These are phyloP conservation scores for Exserohilum turcica DNA, from an alignment of 2,329 filamentous ascomycete genomes.

Conservation along the genomic window DNA sequence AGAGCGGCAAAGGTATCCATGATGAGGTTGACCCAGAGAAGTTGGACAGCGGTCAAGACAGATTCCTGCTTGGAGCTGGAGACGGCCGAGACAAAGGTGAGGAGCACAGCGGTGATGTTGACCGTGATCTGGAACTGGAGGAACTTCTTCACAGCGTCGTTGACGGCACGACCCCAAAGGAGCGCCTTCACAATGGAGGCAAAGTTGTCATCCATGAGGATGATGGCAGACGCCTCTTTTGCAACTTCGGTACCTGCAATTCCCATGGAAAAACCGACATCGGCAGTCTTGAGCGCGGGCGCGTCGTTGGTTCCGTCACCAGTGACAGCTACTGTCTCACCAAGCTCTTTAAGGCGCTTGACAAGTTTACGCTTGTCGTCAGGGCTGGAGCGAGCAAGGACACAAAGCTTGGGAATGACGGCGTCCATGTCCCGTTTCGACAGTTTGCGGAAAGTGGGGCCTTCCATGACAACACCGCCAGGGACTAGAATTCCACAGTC, in stretches of 20 bases:
- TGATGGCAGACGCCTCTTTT: conserved; percentile 83
- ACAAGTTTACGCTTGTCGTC: conserved; percentile 72
- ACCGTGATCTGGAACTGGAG: conserved; percentile 74
- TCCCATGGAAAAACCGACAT: conserved; percentile 86
- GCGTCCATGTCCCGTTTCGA: conserved; percentile 62
- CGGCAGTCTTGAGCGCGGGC: conserved; percentile 77
- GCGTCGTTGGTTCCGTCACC: conserved; percentile 86
- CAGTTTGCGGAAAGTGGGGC: conserved; percentile 76
- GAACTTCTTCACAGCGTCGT: conserved; percentile 52
- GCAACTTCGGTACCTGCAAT: conserved; percentile 83
- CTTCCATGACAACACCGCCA: conserved; percentile 75
- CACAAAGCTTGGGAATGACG: conserved; percentile 67
- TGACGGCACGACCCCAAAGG: conserved; percentile 68
- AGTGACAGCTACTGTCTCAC: conserved; percentile 80
- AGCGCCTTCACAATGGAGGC: conserved; percentile 83
- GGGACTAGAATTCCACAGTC: conserved; percentile 78
- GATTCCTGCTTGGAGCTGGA: conserved; percentile 70
- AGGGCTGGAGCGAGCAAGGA: conserved; percentile 70
- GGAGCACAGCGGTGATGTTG: conserved; percentile 85
- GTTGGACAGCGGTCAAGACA: conserved; percentile 85
- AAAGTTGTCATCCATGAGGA: conserved; percentile 88
- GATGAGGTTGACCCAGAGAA: conserved; percentile 96
- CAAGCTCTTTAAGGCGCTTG: conserved; percentile 66
- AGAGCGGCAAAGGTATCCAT: conserved; percentile 95
- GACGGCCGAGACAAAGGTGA: conserved; percentile 88